phyloP scores from a whole-genome alignment of 1,284 basidiomycete genomes.

The Apiotrichum laibachii region DNA sequence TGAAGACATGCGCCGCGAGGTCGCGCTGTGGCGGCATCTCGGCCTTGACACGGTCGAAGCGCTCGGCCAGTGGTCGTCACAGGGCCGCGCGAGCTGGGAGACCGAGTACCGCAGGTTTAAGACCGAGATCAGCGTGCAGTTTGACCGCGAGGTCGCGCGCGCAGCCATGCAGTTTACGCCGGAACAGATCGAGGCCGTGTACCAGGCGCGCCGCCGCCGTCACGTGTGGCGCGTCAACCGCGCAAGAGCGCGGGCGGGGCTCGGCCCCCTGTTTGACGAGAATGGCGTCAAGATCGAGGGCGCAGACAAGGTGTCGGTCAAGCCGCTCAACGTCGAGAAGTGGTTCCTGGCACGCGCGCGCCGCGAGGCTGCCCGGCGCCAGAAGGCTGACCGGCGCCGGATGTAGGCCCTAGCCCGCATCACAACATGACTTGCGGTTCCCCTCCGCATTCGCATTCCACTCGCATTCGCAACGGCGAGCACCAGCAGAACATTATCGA shows the following conservation, averaged over 20 bases:
- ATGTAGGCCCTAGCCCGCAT: too few species aligned
- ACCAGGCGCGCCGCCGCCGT: neutral
- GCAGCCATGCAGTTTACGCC: neutral
- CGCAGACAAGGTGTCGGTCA: neutral
- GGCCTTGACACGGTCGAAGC: neutral
- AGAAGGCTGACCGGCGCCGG: too few species aligned
- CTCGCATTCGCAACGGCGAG: too few species aligned
- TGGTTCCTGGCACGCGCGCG: neutral
- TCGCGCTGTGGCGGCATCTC: constrained; percentile 55
- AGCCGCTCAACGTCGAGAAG: neutral
- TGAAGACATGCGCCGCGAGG: constrained; percentile 59
- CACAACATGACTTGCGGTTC: too few species aligned
- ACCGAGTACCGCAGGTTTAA: neutral
- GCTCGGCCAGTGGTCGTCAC: constrained; percentile 9
- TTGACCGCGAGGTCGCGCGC: neutral
- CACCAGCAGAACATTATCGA: too few species aligned
- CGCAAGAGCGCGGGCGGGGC: neutral
- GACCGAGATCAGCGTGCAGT: neutral
- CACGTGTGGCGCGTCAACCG: neutral
- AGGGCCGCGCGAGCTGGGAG: constrained; percentile 1
- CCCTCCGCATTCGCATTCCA: too few species aligned
- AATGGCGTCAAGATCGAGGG: neutral
- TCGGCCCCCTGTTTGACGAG: neutral
- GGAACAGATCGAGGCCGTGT: neutral
- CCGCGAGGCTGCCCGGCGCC: neutral